Evolutionary conservation across 495 filamentous ascomycete genomes (phyloP).

Genomic region (Hypoxylon lienhwacheense): DNA sequence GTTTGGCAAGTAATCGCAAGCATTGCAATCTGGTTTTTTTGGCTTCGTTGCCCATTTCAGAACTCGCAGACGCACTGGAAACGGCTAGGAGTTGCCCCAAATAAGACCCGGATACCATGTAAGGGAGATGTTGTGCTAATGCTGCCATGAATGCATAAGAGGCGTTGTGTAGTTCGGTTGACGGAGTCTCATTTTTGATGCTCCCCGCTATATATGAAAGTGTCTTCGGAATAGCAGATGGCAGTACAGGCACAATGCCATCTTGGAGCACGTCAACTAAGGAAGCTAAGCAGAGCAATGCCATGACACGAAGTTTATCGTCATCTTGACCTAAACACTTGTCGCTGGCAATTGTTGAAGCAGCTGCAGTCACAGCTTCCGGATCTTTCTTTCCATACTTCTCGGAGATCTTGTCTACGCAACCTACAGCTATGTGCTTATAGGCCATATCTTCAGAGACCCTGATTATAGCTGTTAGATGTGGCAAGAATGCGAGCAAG

Average conservation of each 20-base stretch:
- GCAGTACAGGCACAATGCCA: slow-evolving; percentile 78
- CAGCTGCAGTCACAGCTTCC: slow-evolving; percentile 64
- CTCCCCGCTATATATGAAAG: slow-evolving; percentile 68
- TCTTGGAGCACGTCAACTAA: slow-evolving; percentile 85
- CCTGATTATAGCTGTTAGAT: slow-evolving; percentile 71
- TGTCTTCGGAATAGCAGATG: slow-evolving; percentile 68
- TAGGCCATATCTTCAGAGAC: slow-evolving; percentile 69
- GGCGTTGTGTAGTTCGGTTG: slow-evolving; percentile 73
- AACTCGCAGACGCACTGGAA: slow-evolving; percentile 68
- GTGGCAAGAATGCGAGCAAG: slow-evolving; percentile 76
- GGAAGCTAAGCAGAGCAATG: slow-evolving; percentile 84
- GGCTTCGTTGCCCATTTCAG: slow-evolving; percentile 55
- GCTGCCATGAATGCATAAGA: slow-evolving; percentile 75
- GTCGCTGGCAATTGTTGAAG: slow-evolving; percentile 71
- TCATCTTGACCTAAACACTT: slow-evolving; percentile 75
- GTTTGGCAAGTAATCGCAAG: slow-evolving; percentile 68
- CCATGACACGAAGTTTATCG: slow-evolving; percentile 71
- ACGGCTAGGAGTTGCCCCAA: slow-evolving; percentile 68
- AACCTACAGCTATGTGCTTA: slow-evolving; percentile 79
- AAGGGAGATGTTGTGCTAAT: slow-evolving; percentile 78
- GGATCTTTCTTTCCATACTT: slow-evolving; percentile 88
- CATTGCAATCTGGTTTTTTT: slow-evolving; percentile 68
- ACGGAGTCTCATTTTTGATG: slow-evolving; percentile 54
- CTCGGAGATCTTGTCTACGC: slow-evolving; percentile 86
- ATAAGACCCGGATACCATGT: slow-evolving; percentile 75